Conservation (phyloP, 768 basidiomycete genomes). For the Lactifluus piperatus region DNA sequence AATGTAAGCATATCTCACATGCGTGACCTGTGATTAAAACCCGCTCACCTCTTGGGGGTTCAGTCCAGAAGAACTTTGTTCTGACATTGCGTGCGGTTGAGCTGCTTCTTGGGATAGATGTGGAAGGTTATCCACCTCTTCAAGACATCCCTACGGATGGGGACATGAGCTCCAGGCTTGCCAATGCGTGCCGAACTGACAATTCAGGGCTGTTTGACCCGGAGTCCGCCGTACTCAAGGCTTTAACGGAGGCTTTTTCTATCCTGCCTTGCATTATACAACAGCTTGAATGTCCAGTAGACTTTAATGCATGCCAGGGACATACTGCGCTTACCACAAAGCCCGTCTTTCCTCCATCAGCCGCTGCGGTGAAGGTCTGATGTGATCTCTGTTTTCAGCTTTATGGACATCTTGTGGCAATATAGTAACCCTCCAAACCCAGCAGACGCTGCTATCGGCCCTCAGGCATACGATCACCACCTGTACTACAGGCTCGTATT, state of each 20-base stretch:
- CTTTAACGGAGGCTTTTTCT: neutral
- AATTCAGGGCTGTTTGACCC: conserved; percentile 5
- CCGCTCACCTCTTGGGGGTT: neutral
- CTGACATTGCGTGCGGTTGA: conserved; percentile 8
- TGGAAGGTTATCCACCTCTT: neutral
- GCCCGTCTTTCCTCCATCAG: neutral
- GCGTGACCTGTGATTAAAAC: neutral
- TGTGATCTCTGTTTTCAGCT: conserved; percentile 36
- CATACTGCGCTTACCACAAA: conserved; percentile 11
- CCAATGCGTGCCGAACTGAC: neutral
- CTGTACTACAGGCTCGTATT: no score
- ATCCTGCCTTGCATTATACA: conserved; percentile 1
- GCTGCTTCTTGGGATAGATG: conserved; percentile 9
- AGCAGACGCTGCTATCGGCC: conserved; percentile 28
- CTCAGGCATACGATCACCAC: no score
- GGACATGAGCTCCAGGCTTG: neutral
- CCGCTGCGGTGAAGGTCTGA: neutral
- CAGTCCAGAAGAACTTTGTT: conserved; percentile 3
- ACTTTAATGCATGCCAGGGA: neutral
- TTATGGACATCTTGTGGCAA: conserved; percentile 81
- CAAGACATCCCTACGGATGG: neutral
- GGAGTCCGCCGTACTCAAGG: neutral
- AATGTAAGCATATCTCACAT: conserved; percentile 38
- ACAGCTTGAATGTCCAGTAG: neutral
- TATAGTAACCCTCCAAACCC: conserved; percentile 61